Conservation (phyloP, 192 early-diverging fungal species). For the Entomortierella chlamydospora region DNA sequence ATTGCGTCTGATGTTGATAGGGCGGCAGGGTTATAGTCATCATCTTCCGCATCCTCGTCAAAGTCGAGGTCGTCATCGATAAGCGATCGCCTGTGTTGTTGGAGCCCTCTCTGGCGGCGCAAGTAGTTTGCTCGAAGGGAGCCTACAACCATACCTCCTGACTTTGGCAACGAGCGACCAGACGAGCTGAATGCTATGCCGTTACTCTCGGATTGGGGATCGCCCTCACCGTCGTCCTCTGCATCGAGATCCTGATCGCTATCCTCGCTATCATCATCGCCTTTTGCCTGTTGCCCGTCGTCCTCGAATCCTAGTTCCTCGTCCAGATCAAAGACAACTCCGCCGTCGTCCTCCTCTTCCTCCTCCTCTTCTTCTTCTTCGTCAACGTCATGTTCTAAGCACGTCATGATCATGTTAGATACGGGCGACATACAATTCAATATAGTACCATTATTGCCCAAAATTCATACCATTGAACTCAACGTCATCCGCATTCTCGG, state of each 20-base stretch:
- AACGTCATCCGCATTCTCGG: background rate
- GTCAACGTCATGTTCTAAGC: background rate
- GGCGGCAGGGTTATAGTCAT: conserved; percentile 6
- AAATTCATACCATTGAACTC: conserved; percentile 4
- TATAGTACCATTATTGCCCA: no score
- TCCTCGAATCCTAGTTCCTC: conserved; percentile 46
- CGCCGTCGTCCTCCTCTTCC: conserved; percentile 27
- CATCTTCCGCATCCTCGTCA: conserved; percentile 15
- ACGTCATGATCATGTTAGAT: no score
- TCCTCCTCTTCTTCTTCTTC: conserved; percentile 13
- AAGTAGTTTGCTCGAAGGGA: conserved; percentile 43
- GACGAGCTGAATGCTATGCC: conserved; percentile 12
- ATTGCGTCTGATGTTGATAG: background rate
- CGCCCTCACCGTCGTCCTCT: conserved; percentile 4
- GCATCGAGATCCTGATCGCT: conserved; percentile 13
- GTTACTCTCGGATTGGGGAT: background rate
- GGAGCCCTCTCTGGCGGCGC: conserved; percentile 33
- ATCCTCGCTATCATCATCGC: conserved; percentile 8
- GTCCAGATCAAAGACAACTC: conserved; percentile 49
- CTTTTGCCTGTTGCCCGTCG: background rate
- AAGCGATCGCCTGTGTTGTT: conserved; percentile 18
- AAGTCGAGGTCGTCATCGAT: conserved; percentile 10
- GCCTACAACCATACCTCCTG: conserved; percentile 37
- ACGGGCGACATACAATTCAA: no score
- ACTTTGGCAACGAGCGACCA: conserved; percentile 19